Conservation (phyloP, 495 filamentous ascomycete genomes). For the Rhypophila decipiens region DNA sequence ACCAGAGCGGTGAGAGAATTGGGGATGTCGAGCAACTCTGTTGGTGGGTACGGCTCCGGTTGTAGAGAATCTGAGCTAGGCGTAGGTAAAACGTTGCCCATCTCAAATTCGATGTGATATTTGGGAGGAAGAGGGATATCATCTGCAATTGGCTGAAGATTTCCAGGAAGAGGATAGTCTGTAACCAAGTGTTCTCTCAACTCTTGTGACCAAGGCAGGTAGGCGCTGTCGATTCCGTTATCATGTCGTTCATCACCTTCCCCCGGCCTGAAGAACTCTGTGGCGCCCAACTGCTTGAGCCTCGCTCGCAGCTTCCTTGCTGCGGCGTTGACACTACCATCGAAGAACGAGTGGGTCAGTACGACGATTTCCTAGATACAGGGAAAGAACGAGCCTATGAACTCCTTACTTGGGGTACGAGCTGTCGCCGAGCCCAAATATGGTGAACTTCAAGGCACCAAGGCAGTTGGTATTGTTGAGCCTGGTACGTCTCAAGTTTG, state of each 20-base stretch:
- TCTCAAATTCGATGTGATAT: too few relatives aligned
- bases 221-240: slow-evolving; percentile 81
- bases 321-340: slow-evolving; percentile 81
- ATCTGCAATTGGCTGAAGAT: slow-evolving; percentile 62
- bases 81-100: slow-evolving; percentile 32
- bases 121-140: slow-evolving; percentile 73
- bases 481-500: slow-evolving; percentile 67
- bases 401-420: slow-evolving; percentile 74
- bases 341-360: not conserved
- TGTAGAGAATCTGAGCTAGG: slow-evolving; percentile 7
- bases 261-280: slow-evolving; percentile 66
- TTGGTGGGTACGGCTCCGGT: too few relatives aligned
- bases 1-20: slow-evolving; percentile 38
- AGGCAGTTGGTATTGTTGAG: slow-evolving; percentile 68
- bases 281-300: slow-evolving; percentile 77
- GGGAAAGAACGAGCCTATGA: too few relatives aligned
- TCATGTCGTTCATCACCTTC: slow-evolving; percentile 91
- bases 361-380: too few relatives aligned
- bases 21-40: slow-evolving; percentile 57
- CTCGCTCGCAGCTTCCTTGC: slow-evolving; percentile 80
- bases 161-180: slow-evolving; percentile 60
- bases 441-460: slow-evolving; percentile 59
- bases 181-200: slow-evolving; percentile 59
- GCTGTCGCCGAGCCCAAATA: slow-evolving; percentile 89
- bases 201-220: slow-evolving; percentile 67